These are phyloP conservation scores for Chaetoceros muelleri DNA, from an alignment of 108 stramenopile genomes.

Conservation along the genomic window DNA sequence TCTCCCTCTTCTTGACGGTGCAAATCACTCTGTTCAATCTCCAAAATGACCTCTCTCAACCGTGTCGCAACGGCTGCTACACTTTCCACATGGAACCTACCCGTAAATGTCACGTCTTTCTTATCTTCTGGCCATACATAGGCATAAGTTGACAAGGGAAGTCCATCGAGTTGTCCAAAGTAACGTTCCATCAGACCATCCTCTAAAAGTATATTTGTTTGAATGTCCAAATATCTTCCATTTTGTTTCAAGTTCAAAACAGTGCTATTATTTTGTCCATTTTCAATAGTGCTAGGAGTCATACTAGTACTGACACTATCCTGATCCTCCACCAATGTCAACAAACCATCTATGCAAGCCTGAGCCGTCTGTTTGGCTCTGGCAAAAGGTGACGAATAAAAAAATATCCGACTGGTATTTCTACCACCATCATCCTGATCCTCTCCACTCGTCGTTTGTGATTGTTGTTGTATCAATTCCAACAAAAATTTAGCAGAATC, in stretches of 20 bases:
- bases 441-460: conserved; percentile 8
- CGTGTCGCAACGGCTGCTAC: conserved; percentile 74
- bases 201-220: conserved; percentile 28
- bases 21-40: conserved; percentile 24
- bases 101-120: conserved; percentile 55
- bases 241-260: conserved; percentile 27
- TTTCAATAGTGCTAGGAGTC: too few relatives aligned
- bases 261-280: conserved; percentile 19
- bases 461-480: conserved; percentile 15
- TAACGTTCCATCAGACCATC: conserved; percentile 71
- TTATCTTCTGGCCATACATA: conserved; percentile 80
- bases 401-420: conserved; percentile 23
- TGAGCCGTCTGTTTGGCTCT: conserved; percentile 60
- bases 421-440: conserved; percentile 17
- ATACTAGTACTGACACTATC: too few relatives aligned
- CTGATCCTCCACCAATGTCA: neutral
- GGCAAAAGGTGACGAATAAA: conserved; percentile 75
- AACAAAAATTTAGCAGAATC: conserved; percentile 40
- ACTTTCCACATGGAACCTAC: conserved; percentile 63
- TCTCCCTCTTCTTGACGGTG: conserved; percentile 14
- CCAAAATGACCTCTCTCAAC: conserved; percentile 37
- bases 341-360: conserved; percentile 40
- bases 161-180: conserved; percentile 67
- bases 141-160: conserved; percentile 45
- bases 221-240: conserved; percentile 39